Evolutionary conservation across 2,329 filamentous ascomycete species (phyloP), one percentile per base, ranked within the genome.

Genomic region (Colletotrichum australisinense): DNA sequence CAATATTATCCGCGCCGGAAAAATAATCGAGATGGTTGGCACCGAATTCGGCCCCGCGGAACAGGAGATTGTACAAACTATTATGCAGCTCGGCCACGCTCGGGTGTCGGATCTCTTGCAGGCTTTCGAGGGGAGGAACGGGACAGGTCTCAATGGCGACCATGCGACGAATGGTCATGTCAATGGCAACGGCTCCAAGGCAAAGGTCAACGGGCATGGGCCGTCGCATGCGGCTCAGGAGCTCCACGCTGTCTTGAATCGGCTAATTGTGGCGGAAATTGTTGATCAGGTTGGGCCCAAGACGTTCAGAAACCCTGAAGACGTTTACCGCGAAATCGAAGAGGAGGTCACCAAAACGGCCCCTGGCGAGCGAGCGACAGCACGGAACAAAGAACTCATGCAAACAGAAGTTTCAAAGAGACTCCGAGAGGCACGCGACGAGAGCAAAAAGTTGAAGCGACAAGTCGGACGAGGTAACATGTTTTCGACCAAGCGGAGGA

Each of bases 61-160:
- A 35, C 90, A 91, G 69, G 90, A 92, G 74, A 87, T 98, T 52
- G 88, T 97, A 72, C 91, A 94, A 77, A 93, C 92, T 35, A 85
- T 98, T 55, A 85, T 97, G 73, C 88, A 92, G 68, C 87, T 95
- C 22, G 96, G 96, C 1, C 93, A 97, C 83, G 93, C 93, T 35
- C 91, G 90, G 79, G 87, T 95, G 42, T 88, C 87, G 55, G 92
- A 95, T 77, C 86, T 96, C 56, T 87, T 88, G n/a, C 89, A 92
- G 49, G 90, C 91, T 22, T 93, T 92, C 77, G 77, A 78, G n/a
- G 58, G 67, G 28, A 60, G 53, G 30, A 57, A 73, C 28, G 70
- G 55, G 24, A 9, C 35, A 3, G 42, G 58, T 35, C 42, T 56
- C 28, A 73, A 74, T 35, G 80, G 80, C 38, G 76, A 78, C 12